Evolutionary conservation across 345 rosid genomes (phyloP).

Genomic region (Sonneratia alba): DNA sequence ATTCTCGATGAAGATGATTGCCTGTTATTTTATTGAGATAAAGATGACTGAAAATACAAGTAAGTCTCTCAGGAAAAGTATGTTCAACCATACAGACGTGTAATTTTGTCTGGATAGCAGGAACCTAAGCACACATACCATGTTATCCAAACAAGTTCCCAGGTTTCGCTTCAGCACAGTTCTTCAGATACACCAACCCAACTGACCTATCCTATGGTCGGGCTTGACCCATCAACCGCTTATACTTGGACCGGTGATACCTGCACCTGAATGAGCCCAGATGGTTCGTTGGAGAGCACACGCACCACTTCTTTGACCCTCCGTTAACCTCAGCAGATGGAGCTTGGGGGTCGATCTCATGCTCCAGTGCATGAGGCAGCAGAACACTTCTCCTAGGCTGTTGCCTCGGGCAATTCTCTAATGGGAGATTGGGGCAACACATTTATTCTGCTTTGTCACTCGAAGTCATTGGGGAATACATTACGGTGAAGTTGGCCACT

Average conservation of each 20-base stretch:
- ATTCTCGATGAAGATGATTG: too few species aligned
- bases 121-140: neutral
- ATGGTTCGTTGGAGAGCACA: constrained; percentile 14
- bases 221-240: neutral
- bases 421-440: neutral
- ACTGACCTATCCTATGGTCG: neutral
- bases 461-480: neutral
- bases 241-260: constrained; percentile 8
- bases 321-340: neutral
- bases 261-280: constrained; percentile 14
- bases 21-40: too few species aligned
- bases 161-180: neutral
- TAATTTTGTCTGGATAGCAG: too few species aligned
- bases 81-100: too few species aligned
- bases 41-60: too few species aligned
- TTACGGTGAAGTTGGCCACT: neutral
- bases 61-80: too few species aligned
- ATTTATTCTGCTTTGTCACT: neutral
- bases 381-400: neutral
- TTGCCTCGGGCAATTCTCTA: neutral
- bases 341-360: neutral
- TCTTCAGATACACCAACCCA: neutral
- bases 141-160: neutral
- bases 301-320: constrained; percentile 6
- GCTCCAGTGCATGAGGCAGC: neutral